Conservation (phyloP, 768 basidiomycete genomes). For the Amanita molliuscula region DNA sequence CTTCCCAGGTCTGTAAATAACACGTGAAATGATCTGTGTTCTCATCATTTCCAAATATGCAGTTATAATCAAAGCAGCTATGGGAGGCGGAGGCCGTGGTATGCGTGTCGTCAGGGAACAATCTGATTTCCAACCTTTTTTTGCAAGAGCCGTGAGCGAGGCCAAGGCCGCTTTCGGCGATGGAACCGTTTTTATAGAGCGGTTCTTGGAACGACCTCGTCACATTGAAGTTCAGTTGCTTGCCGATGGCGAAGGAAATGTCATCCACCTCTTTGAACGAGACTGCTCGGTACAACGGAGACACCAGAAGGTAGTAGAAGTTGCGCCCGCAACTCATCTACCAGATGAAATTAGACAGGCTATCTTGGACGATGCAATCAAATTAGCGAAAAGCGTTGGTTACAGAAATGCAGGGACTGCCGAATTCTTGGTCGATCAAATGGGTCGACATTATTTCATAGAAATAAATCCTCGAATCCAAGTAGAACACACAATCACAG, state of each 20-base stretch:
- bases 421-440: conserved; percentile 96
- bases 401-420: conserved; percentile 98
- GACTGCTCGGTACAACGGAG: conserved; percentile 98
- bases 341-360: conserved; percentile 85
- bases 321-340: conserved; percentile 91
- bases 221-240: conserved; percentile 97
- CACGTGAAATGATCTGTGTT: neutral
- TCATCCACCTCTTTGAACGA: conserved; percentile 96
- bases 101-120: conserved; percentile 98
- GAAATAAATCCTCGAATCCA: conserved; percentile 99
- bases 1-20: conserved; percentile 59
- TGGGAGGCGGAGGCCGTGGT: conserved; percentile 97
- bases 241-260: conserved; percentile 87
- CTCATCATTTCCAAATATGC: conserved; percentile 2
- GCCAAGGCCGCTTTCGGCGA: conserved; percentile 97
- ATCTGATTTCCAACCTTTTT: conserved; percentile 80
- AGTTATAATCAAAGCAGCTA: conserved; percentile 99
- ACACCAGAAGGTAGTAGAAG: conserved; percentile 99
- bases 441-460: conserved; percentile 97
- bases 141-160: conserved; percentile 89
- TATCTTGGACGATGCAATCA: conserved; percentile 86
- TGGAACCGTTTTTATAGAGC: conserved; percentile 98
- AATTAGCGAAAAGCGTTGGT: conserved; percentile 84
- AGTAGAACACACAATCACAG: conserved; percentile 98
- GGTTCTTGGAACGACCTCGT: conserved; percentile 90